These are phyloP conservation scores for Thermoascus crustaceus DNA, from an alignment of 2,329 filamentous ascomycete genomes.

Conservation along the genomic window DNA sequence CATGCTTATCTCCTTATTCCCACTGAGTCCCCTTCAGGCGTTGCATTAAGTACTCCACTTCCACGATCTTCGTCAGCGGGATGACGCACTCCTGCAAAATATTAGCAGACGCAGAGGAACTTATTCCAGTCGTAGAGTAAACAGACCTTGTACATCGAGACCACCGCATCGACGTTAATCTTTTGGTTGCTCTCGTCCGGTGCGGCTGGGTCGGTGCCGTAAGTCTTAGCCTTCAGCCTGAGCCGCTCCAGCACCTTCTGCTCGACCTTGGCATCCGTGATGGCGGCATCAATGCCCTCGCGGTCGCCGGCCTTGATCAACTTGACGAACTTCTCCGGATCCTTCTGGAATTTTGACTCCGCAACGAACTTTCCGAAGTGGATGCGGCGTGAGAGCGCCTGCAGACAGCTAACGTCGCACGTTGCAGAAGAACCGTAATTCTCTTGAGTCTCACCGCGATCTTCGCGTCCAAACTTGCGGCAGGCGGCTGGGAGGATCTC, in stretches of 20 bases:
- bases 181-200: conserved; percentile 48
- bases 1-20: conserved; percentile 26
- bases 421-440: conserved; percentile 93
- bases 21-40: conserved; percentile 54
- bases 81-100: conserved; percentile 10
- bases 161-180: conserved; percentile 87
- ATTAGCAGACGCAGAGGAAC: too few relatives aligned
- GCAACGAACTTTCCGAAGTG: conserved; percentile 99
- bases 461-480: conserved; percentile 61
- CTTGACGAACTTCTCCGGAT: conserved; percentile 69
- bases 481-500: conserved; percentile 79
- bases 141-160: conserved; percentile 66
- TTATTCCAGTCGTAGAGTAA: background rate
- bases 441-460: conserved; percentile 78
- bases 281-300: conserved; percentile 75
- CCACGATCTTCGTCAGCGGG: conserved; percentile 68
- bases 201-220: conserved; percentile 78
- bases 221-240: conserved; percentile 81
- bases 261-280: conserved; percentile 85
- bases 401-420: conserved; percentile 81
- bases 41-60: conserved; percentile 98
- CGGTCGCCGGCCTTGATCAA: conserved; percentile 77
- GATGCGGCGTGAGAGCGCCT: conserved; percentile 81
- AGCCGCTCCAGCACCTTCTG: conserved; percentile 82
- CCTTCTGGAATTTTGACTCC: conserved; percentile 84